Evolutionary conservation across 2,329 filamentous ascomycete genomes (phyloP), one percentile per base, ranked within the genome.

Genomic region (Hypoxylon sp.): DNA sequence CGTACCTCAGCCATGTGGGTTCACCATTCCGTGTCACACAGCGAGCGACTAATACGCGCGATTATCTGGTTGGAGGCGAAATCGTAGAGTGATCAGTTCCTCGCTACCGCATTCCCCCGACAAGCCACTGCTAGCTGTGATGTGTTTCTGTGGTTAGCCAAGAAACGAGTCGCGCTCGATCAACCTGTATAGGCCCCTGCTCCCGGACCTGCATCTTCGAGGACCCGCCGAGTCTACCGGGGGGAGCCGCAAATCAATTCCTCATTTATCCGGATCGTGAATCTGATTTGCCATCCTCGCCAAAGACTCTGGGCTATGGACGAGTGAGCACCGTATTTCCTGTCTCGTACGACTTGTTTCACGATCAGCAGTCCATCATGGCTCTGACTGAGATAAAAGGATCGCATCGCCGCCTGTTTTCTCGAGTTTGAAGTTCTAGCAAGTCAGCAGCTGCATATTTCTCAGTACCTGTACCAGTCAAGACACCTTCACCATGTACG

Each of bases 241-340:
- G 49, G 49, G 49, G 11, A 30, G 41, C 54, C 44, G 56, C 32
- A 52, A 59, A 48, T 48, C 26, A 34, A 48, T 64, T 59, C 51
- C 30, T 47, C 46, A 56, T 59, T 56, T 59, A 59, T 22, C 47
- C 56, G 56, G 39, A 50, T 53, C 54, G 19, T 37, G 43, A 49
- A 53, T 58, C 19, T 57, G 53, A 58, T 62, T 58, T 50, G 53
- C 34, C 47, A 26, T 56, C 10, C 26, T 24, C 43, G 22, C 32
- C 20, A n/a, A 39, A 37, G 15, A 28, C 37, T 34, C 44, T 32
- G 28, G 52, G 49, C 24, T 56, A 55, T 52, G 47, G 53, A 46
- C 19, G 44, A 37, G 6, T 43, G 50, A 56, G 41, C 15, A 19
- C 56, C 56, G 48, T 57, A n/a, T 48, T 61, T 64, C 62, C 57